Evolutionary conservation across 768 basidiomycete species (phyloP).

Genomic region (Ramaria rubella): DNA sequence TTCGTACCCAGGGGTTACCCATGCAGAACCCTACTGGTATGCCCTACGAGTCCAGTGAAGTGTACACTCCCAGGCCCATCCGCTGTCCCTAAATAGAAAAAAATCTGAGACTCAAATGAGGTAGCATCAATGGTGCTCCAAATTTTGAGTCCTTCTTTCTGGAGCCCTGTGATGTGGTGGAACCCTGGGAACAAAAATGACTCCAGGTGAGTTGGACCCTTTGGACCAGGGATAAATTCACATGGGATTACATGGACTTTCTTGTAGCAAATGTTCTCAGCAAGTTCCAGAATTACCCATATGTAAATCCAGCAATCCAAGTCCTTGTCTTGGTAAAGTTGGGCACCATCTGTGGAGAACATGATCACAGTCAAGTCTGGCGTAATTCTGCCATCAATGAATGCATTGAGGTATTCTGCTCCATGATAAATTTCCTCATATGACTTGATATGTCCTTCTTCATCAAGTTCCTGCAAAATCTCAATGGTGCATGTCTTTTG

Average conservation of each 20-base stretch:
- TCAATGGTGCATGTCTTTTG: slow-evolving; percentile 12
- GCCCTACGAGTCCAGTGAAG: slow-evolving; percentile 31
- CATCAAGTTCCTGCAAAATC: slow-evolving; percentile 21
- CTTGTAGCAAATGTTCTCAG: slow-evolving; percentile 26
- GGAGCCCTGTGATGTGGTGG: slow-evolving; percentile 27
- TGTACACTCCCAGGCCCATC: too few relatives aligned
- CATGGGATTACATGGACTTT: slow-evolving; percentile 28
- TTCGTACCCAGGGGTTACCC: too few relatives aligned
- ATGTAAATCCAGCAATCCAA: slow-evolving; percentile 40
- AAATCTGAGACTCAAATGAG: slow-evolving; percentile 16
- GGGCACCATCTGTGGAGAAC: slow-evolving; percentile 35
- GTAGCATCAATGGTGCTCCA: slow-evolving; percentile 24
- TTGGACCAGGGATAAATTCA: slow-evolving; percentile 27
- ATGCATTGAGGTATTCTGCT: slow-evolving; percentile 20
- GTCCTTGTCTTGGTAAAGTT: slow-evolving; percentile 36
- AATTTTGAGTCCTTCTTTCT: slow-evolving; percentile 25
- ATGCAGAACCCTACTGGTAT: too few relatives aligned
- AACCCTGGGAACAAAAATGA: slow-evolving; percentile 31
- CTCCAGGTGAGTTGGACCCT: slow-evolving; percentile 29
- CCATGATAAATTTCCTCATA: slow-evolving; percentile 30
- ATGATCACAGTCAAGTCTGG: slow-evolving; percentile 29
- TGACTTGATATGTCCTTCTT: neutral
- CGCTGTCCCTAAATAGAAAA: slow-evolving; percentile 24
- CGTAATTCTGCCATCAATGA: slow-evolving; percentile 14
- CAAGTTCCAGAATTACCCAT: slow-evolving; percentile 29